Percentiles rank a stretch among this genome's conserved stretches.
Evolutionary conservation across 2,329 filamentous ascomycete genomes (phyloP).

Genomic region (Daldinia eschscholtzii): DNA sequence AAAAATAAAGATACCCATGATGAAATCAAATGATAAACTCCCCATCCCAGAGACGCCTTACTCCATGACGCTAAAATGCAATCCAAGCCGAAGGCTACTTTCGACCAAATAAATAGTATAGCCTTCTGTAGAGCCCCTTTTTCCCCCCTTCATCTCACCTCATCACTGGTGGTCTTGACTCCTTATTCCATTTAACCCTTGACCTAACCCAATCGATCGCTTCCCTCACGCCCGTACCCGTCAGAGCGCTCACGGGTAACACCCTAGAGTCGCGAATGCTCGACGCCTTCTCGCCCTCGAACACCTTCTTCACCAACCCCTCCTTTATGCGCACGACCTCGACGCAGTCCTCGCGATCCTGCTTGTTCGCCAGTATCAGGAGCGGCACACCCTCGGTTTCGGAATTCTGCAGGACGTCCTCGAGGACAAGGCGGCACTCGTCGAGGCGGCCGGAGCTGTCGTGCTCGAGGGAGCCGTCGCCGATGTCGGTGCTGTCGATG

Average conservation of each 20-base stretch:
- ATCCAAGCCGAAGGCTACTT: conserved; percentile 26
- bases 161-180: conserved; percentile 92
- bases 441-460: conserved; percentile 75
- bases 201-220: conserved; percentile 97
- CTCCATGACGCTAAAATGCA: conserved; percentile 49
- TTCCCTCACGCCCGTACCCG: conserved; percentile 87
- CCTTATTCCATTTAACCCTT: conserved; percentile 96
- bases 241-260: conserved; percentile 90
- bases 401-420: conserved; percentile 87
- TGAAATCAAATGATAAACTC: conserved; percentile 38
- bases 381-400: conserved; percentile 93
- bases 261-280: conserved; percentile 92
- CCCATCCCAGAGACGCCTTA: conserved; percentile 45
- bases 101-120: conserved; percentile 35
- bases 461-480: conserved; percentile 77
- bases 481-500: conserved; percentile 93
- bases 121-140: conserved; percentile 10
- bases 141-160: conserved; percentile 62
- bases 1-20: conserved; percentile 57
- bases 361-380: conserved; percentile 94
- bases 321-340: conserved; percentile 99
- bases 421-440: conserved; percentile 89
- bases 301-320: conserved; percentile 92
- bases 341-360: conserved; percentile 96
- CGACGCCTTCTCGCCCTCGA: conserved; percentile 90